Evolutionary conservation across 495 filamentous ascomycete genomes (phyloP), one percentile per base, ranked within the genome.

Genomic region (Tuber aestivum): DNA sequence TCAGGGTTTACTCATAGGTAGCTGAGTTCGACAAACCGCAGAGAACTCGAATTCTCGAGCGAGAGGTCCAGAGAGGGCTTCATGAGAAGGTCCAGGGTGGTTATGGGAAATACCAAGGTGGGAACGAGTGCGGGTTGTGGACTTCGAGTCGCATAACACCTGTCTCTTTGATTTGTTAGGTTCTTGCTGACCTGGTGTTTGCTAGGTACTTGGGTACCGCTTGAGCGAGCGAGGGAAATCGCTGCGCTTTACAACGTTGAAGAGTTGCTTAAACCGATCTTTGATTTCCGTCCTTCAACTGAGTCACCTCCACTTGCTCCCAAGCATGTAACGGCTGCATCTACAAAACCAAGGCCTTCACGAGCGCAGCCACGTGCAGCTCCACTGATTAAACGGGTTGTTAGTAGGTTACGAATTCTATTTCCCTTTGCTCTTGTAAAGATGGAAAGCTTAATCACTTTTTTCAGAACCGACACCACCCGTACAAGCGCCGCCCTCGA

Each of bases 51-150:
- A 97, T 99, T 74, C 89, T 99, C 23, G 95, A 99, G 86, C 89
- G 96, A 70, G 96, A 99, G 79, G 95, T 99, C 1, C 95, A 99
- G 83, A 97, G 97, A 83, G 95, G 94, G 16, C 87, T 91, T 14
- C 95, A 99, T 85, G 95, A 98, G 85, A 99, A 99, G 85, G 92
- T 99, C 4, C 95, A 99, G 82, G 95, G 95, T 77, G 95, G 95
- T 37, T 99, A 98, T 84, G 95, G 95, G 73, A 99, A 98, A 89
- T 99, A 97, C 80, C 95, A 99, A 86, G 94, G 94, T 93, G 79
- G 56, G 56, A 71, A 83, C 61, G 45, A 69, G 21, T 71, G 44
- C 65, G 42, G 69, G 27, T n/a, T 68, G 37, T 74, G 75, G 71
- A 45, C 69, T 75, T 75, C 70, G 71, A 72, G 69, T 72, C 71